Percentiles rank a stretch among this genome's conserved stretches.
Conservation (phyloP, 1,284 basidiomycete species). For the Gomphus sp. region DNA sequence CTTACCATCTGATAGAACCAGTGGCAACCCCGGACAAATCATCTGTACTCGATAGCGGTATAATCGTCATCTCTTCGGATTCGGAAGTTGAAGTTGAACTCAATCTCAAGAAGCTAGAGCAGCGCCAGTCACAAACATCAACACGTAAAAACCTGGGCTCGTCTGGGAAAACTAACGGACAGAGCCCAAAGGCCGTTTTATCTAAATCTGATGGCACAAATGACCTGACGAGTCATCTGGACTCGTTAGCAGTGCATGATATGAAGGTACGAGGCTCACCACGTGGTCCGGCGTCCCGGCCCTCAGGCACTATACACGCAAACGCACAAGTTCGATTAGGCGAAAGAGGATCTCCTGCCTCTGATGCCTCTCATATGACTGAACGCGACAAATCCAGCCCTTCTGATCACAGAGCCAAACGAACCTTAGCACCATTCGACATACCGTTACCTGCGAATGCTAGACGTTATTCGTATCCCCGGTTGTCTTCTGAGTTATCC, state of each 20-base stretch:
- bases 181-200: neutral
- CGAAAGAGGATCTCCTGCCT: neutral
- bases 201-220: neutral
- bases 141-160: neutral
- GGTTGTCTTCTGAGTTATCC: too few relatives aligned
- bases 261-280: too few relatives aligned
- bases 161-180: neutral
- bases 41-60: neutral
- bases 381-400: neutral
- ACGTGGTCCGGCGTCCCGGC: neutral
- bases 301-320: neutral
- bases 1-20: neutral
- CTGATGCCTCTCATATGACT: neutral
- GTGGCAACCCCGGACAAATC: neutral
- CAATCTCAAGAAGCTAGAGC: neutral
- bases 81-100: neutral
- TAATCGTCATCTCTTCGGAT: constrained; percentile 4
- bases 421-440: neutral
- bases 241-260: neutral
- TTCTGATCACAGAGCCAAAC: too few relatives aligned
- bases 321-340: neutral
- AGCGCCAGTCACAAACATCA: neutral
- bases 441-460: neutral
- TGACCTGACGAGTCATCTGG: neutral
- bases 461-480: neutral